Conservation (phyloP, 331 rosid species). For the Erythrophleum ivorense region DNA sequence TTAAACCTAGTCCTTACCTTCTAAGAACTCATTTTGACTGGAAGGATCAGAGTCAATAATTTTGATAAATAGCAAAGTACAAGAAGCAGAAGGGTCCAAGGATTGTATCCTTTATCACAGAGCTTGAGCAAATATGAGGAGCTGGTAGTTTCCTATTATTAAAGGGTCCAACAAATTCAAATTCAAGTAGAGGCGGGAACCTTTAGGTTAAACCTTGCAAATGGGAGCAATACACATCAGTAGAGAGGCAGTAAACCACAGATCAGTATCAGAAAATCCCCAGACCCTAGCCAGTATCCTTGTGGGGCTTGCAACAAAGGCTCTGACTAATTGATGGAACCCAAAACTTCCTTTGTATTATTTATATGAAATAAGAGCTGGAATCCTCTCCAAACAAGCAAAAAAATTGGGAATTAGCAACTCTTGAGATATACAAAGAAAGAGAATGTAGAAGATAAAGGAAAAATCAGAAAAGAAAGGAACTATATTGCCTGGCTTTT, state of each 20-base stretch:
- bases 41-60: background rate
- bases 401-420: too few relatives aligned
- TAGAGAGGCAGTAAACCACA: background rate
- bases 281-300: background rate
- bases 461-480: too few relatives aligned
- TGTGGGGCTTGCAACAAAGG: background rate
- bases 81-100: background rate
- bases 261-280: background rate
- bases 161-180: background rate
- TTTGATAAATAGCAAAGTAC: background rate
- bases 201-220: background rate
- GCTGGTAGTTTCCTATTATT: background rate
- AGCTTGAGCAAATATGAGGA: background rate
- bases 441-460: too few relatives aligned
- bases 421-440: too few relatives aligned
- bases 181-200: too few relatives aligned
- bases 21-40: background rate
- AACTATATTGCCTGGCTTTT: too few relatives aligned
- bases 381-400: too few relatives aligned
- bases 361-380: too few relatives aligned
- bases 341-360: too few relatives aligned
- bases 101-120: background rate
- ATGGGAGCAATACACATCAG: background rate
- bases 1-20: background rate
- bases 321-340: background rate